These are phyloP conservation scores for Lathyrus oleraceus DNA, from an alignment of 306 rosid species.

Conservation along the genomic window DNA sequence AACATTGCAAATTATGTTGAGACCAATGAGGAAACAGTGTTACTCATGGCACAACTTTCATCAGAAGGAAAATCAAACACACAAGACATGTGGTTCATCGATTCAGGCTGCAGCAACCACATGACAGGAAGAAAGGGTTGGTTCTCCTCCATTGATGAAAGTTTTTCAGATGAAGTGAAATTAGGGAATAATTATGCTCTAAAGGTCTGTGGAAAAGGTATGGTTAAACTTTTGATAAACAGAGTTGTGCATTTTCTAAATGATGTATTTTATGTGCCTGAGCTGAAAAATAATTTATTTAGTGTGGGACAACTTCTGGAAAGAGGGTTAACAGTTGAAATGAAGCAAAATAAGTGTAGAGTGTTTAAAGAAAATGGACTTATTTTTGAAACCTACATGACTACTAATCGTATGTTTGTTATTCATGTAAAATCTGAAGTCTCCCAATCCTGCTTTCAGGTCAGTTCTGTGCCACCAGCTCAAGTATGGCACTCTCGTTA, in stretches of 20 bases:
- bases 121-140: not conserved
- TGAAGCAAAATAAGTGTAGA: constrained; percentile 1
- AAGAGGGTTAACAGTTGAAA: not conserved
- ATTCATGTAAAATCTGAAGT: too few species aligned
- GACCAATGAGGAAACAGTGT: too few species aligned
- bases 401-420: too few species aligned
- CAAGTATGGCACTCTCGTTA: too few species aligned
- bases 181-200: too few species aligned
- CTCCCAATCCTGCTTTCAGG: not conserved
- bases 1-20: not conserved
- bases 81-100: not conserved
- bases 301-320: not conserved
- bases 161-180: too few species aligned
- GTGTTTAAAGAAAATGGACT: too few species aligned
- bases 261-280: constrained; percentile 17
- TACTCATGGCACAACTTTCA: constrained; percentile 10
- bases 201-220: too few species aligned
- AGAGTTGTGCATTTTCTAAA: too few species aligned
- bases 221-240: too few species aligned
- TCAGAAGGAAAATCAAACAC: not conserved
- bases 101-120: not conserved
- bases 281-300: not conserved
- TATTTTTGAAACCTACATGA: too few species aligned
- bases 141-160: not conserved
- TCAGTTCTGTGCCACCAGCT: too few species aligned